Percentiles rank a stretch among this genome's conserved stretches.
Evolutionary conservation across 495 filamentous ascomycete genomes (phyloP).

Genomic region (Thozetella sp.): DNA sequence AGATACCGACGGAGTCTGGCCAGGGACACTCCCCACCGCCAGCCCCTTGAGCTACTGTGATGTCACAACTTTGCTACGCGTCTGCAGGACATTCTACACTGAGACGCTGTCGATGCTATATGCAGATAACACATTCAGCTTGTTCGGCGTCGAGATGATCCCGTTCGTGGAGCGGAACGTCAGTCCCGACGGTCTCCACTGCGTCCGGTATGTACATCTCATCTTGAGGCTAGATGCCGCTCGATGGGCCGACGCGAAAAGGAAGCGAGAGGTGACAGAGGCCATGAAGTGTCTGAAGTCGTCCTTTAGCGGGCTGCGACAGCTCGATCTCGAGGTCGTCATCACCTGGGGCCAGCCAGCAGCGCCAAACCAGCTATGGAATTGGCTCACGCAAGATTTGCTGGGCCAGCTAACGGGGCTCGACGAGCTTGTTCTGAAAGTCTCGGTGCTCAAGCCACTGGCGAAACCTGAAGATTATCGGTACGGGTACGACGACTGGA

Average conservation of each 20-base stretch:
- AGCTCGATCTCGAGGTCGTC: conserved; percentile 19
- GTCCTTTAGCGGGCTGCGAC: conserved; percentile 6
- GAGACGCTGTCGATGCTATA: conserved; percentile 15
- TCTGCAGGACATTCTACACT: conserved; percentile 9
- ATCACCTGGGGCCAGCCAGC: conserved; percentile 15
- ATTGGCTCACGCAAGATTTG: conserved; percentile 13
- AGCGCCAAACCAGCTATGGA: conserved; percentile 13
- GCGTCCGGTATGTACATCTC: conserved; percentile 14
- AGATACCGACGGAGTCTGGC: neutral
- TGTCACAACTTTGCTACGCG: conserved; percentile 14
- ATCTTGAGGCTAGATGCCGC: conserved; percentile 9
- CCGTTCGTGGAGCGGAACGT: conserved; percentile 15
- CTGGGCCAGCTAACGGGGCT: conserved; percentile 14
- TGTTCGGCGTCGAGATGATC: conserved; percentile 18
- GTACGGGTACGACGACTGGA: neutral
- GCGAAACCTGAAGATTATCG: neutral
- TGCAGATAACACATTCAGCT: conserved; percentile 13
- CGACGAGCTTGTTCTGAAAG: conserved; percentile 17
- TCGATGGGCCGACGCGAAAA: conserved; percentile 5
- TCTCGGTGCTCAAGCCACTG: conserved; percentile 9
- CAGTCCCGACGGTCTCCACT: conserved; percentile 15
- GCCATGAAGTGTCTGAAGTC: conserved; percentile 7
- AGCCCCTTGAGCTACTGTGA: conserved; percentile 3
- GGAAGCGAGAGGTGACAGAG: neutral
- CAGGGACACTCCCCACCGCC: neutral